Conservation (phyloP, 2,329 filamentous ascomycete species). For the Cryphonectria carpinicola region DNA sequence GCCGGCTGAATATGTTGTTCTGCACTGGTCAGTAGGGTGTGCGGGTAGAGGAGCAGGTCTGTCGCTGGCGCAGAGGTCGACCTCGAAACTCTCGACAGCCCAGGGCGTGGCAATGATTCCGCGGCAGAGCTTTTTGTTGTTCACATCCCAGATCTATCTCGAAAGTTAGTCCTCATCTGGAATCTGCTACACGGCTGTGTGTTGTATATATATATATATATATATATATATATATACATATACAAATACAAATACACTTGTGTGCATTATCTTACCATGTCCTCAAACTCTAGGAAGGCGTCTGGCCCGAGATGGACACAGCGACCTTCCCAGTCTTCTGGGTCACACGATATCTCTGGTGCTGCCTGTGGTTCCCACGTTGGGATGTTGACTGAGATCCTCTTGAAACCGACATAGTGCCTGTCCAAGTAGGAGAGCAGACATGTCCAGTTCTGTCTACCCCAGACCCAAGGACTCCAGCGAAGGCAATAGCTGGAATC, state of each 20-base stretch:
- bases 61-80: conserved; percentile 42
- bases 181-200: not conserved
- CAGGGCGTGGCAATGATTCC: conserved; percentile 59
- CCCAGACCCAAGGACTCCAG: conserved; percentile 58
- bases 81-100: conserved; percentile 54
- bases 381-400: conserved; percentile 45
- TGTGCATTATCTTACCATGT: conserved; percentile 43
- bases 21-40: conserved; percentile 51
- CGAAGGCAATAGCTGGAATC: conserved; percentile 55
- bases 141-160: conserved; percentile 48
- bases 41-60: conserved; percentile 28
- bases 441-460: conserved; percentile 41
- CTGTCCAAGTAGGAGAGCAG: conserved; percentile 55
- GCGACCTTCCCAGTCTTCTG: conserved; percentile 49
- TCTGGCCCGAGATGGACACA: conserved; percentile 56
- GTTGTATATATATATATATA: not conserved
- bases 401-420: conserved; percentile 60
- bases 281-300: conserved; percentile 61
- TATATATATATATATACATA: too few relatives aligned
- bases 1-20: conserved; percentile 46
- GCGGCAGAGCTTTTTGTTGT: conserved; percentile 47
- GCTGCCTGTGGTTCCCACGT: conserved; percentile 42
- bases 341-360: conserved; percentile 44
- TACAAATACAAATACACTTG: too few relatives aligned
- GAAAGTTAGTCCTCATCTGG: not conserved